These are phyloP conservation scores for Aspergillus biplanus DNA, from an alignment of 495 filamentous ascomycete genomes.

Conservation along the genomic window DNA sequence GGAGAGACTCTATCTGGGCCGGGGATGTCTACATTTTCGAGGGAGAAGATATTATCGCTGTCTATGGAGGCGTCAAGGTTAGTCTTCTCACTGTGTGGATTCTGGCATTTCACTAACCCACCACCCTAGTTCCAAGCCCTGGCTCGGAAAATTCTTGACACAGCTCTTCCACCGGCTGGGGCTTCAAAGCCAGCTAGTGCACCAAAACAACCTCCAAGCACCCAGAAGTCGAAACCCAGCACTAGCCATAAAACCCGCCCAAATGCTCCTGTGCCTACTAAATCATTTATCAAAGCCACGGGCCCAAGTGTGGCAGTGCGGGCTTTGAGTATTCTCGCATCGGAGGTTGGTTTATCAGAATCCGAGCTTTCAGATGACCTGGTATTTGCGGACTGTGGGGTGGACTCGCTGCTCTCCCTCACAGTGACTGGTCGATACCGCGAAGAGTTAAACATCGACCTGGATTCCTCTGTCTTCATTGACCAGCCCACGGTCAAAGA, in stretches of 20 bases:
- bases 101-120: neutral
- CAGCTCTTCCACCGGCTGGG: slow-evolving; percentile 63
- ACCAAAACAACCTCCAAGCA: slow-evolving; percentile 36
- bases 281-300: slow-evolving; percentile 29
- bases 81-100: slow-evolving; percentile 27
- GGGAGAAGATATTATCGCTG: slow-evolving; percentile 62
- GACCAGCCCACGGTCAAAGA: slow-evolving; percentile 62
- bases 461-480: slow-evolving; percentile 58
- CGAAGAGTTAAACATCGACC: slow-evolving; percentile 55
- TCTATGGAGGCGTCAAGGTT: slow-evolving; percentile 67
- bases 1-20: slow-evolving; percentile 46
- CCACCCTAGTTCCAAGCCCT: slow-evolving; percentile 63
- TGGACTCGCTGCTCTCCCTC: slow-evolving; percentile 57
- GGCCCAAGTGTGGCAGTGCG: slow-evolving; percentile 34
- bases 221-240: slow-evolving; percentile 44
- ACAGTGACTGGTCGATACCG: slow-evolving; percentile 51
- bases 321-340: slow-evolving; percentile 66
- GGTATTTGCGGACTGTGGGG: slow-evolving; percentile 55
- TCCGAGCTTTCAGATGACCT: slow-evolving; percentile 61
- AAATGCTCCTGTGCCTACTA: slow-evolving; percentile 29
- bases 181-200: slow-evolving; percentile 33
- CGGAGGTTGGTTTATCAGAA: slow-evolving; percentile 65
- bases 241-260: slow-evolving; percentile 31
- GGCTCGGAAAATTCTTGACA: slow-evolving; percentile 67
- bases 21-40: slow-evolving; percentile 60